phyloP scores from a whole-genome alignment of 768 basidiomycete species.

The Mrakia gelida region DNA sequence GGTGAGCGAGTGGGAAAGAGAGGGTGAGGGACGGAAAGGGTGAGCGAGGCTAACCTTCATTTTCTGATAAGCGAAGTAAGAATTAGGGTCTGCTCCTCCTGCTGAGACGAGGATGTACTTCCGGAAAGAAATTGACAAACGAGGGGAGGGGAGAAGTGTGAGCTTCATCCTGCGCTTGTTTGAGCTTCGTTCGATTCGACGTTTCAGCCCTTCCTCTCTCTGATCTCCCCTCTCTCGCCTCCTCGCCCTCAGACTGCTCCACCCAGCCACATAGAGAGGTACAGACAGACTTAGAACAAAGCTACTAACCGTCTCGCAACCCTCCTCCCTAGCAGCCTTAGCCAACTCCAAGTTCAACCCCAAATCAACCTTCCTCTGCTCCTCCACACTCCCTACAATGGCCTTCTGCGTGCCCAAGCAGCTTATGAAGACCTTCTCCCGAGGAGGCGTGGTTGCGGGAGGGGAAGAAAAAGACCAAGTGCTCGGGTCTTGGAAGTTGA shows the following conservation, averaged over 20 bases:
- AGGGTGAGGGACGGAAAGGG: no score
- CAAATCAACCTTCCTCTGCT: constrained; percentile 41
- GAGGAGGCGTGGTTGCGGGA: constrained; percentile 12
- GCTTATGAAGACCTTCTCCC: constrained; percentile 32
- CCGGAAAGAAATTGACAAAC: neutral
- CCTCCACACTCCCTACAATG: constrained; percentile 36
- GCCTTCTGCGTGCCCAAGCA: constrained; percentile 41
- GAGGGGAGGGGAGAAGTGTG: neutral
- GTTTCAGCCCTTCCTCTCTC: neutral
- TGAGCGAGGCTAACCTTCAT: constrained; percentile 35
- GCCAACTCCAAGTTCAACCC: constrained; percentile 40
- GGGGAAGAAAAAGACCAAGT: constrained; percentile 30
- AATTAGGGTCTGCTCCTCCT: constrained; percentile 33
- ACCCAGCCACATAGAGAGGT: no score
- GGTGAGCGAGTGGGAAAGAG: no score
- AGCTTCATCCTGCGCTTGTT: no score
- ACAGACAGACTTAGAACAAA: no score
- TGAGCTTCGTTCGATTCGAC: neutral
- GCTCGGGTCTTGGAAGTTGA: constrained; percentile 22
- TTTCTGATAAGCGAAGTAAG: constrained; percentile 34
- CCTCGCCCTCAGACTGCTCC: neutral
- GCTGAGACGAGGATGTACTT: constrained; percentile 42
- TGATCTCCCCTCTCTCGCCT: neutral
- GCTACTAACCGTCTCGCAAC: constrained; percentile 38
- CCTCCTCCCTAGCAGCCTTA: constrained; percentile 39